A percentile compares a stretch with the other conserved stretches of the same genome.
Evolutionary conservation across 2,329 filamentous ascomycete genomes (phyloP).

Genomic region (Microcera coccophila): DNA sequence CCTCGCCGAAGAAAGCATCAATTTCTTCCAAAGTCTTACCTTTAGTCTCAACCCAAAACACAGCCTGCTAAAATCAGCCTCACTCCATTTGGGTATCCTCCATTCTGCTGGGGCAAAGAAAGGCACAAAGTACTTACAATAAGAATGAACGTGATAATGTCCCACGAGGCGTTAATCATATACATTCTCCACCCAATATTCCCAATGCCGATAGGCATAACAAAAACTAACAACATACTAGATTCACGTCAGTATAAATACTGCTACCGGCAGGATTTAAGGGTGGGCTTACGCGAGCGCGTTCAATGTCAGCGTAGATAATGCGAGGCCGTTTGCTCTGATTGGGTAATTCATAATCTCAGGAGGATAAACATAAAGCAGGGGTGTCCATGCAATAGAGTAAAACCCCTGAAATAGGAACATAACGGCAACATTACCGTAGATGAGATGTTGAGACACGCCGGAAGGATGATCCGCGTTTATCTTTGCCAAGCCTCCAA

Average conservation of each 20-base stretch:
- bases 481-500: constrained; percentile 46
- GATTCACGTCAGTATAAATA: too few species aligned
- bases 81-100: too few species aligned
- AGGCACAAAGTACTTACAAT: too few species aligned
- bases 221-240: constrained; percentile 7
- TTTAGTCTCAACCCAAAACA: too few species aligned
- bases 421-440: constrained; percentile 31
- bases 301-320: constrained; percentile 8
- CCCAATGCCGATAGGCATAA: constrained; percentile 18
- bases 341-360: constrained; percentile 27
- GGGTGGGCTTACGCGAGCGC: too few species aligned
- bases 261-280: too few species aligned
- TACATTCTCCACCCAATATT: constrained; percentile 24
- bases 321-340: constrained; percentile 33
- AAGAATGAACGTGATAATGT: too few species aligned
- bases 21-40: too few species aligned
- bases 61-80: too few species aligned
- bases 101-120: too few species aligned
- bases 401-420: constrained; percentile 27
- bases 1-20: too few species aligned
- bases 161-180: constrained; percentile 21
- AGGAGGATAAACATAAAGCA: constrained; percentile 23
- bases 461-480: constrained; percentile 32
- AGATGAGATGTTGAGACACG: too few species aligned
- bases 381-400: constrained; percentile 24